Evolutionary conservation across 495 filamentous ascomycete genomes (phyloP).

Genomic region (Clavariopsis aquatica): DNA sequence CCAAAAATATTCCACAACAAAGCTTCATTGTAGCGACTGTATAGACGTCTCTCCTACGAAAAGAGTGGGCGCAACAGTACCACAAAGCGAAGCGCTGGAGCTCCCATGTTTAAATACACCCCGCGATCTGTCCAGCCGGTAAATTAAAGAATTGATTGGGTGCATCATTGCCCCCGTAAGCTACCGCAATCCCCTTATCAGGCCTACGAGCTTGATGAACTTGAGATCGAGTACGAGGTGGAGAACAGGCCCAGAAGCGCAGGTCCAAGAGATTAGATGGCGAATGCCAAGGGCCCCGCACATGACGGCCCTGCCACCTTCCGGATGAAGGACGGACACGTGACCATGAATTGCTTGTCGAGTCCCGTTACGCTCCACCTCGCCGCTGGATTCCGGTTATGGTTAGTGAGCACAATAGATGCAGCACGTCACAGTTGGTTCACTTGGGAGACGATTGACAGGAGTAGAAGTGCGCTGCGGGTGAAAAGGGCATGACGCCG

Average conservation of each 20-base stretch:
- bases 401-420: background rate
- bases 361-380: background rate
- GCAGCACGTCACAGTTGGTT: background rate
- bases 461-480: too few relatives aligned
- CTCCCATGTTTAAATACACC: background rate
- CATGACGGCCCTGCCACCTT: slow-evolving; percentile 4
- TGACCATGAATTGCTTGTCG: background rate
- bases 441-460: too few relatives aligned
- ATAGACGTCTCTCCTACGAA: background rate
- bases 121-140: background rate
- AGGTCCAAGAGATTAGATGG: slow-evolving; percentile 14
- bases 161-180: background rate
- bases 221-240: background rate
- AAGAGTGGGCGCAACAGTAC: background rate
- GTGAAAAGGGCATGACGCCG: too few relatives aligned
- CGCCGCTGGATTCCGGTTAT: background rate
- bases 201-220: background rate
- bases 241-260: slow-evolving; percentile 1
- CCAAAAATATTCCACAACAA: slow-evolving; percentile 8
- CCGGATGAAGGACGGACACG: slow-evolving; percentile 9
- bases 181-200: slow-evolving; percentile 4
- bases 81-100: background rate
- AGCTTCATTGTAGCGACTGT: slow-evolving; percentile 16
- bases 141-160: slow-evolving; percentile 4
- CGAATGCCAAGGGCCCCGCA: slow-evolving; percentile 8